Evolutionary conservation across 345 rosid species (phyloP), one percentile per base, ranked within the genome.

Genomic region (Angophora floribunda): DNA sequence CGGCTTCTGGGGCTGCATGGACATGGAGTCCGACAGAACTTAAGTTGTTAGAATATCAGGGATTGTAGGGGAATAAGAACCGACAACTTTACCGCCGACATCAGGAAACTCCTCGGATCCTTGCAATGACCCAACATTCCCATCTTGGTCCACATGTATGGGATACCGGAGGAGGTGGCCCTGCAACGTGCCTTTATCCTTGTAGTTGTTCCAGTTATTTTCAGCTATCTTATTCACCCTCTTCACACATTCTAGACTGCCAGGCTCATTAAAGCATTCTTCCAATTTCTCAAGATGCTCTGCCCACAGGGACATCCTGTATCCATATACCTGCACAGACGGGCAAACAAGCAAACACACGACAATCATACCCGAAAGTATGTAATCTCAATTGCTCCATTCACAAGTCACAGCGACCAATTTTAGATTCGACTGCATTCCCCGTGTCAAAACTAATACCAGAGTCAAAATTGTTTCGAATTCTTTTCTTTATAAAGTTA

Each of bases 101-200:
- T 98, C 99, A 3, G 99, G 99, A 92, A 98, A 98, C 65, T 78
- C 89, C 63, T 95, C 99, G 3, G 88, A 86, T 52, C 93, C 99
- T 1, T 94, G 95, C 52, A 95, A 92, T 8, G 99, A 90, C 36
- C 87, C 84, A 49, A 97, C 94, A 65, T 89, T 93, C 85, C 99
- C 99, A n/a, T 95, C 93, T 4, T 28, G 2, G 79, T 93, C 95
- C 51, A 98, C 94, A 87, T 87, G 89, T 86, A 96, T 7, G 59
- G 99, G 99, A 90, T 98, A 98, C 93, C 52, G 94, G 88, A 98
- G 96, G 36, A 98, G 97, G 92, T 98, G 99, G 79, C 99, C 99
- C 89, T 93, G 94, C 88, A 95, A 89, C 61, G 44, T 32, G 5
- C 85, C 52, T 87, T 93, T 92, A 2, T 93, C 61, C 0, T 89